Evolutionary conservation across 164 flowering plant species (phyloP).

Genomic region (Houttuynia cordata): DNA sequence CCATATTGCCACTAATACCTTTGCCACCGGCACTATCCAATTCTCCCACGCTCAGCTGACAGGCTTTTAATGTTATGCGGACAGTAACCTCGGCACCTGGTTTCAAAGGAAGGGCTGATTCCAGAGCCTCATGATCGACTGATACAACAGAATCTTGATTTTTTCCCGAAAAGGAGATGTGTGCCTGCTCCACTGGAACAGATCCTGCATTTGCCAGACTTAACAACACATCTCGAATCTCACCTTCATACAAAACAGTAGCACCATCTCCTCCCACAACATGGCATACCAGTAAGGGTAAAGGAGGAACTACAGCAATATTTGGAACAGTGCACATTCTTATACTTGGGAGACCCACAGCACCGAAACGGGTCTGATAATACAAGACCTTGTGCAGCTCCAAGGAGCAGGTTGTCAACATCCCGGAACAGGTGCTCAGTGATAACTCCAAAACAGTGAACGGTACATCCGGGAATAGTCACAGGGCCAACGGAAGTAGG

Average conservation of each 20-base stretch:
- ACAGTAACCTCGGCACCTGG: slow-evolving; percentile 88
- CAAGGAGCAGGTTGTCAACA: slow-evolving; percentile 85
- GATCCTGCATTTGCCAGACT: slow-evolving; percentile 76
- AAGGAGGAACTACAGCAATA: slow-evolving; percentile 70
- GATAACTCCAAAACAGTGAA: slow-evolving; percentile 94
- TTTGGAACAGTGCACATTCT: slow-evolving; percentile 54
- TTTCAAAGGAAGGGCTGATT: slow-evolving; percentile 78
- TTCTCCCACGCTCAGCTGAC: slow-evolving; percentile 65
- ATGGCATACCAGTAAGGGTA: slow-evolving; percentile 79
- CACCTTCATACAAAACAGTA: slow-evolving; percentile 86
- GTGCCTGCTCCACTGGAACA: slow-evolving; percentile 89
- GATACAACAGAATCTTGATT: slow-evolving; percentile 87
- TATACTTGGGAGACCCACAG: slow-evolving; percentile 76
- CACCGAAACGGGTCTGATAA: slow-evolving; percentile 93
- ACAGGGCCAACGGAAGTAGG: slow-evolving; percentile 83
- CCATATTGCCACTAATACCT: slow-evolving; percentile 31
- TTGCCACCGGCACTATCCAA: slow-evolving; percentile 38
- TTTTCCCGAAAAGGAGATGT: slow-evolving; percentile 82
- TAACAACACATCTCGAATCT: slow-evolving; percentile 83
- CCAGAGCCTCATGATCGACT: slow-evolving; percentile 46
- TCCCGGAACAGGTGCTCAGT: slow-evolving; percentile 88
- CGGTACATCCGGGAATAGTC: slow-evolving; percentile 81
- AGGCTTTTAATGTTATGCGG: slow-evolving; percentile 78
- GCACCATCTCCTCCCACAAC: slow-evolving; percentile 93
- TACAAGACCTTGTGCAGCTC: slow-evolving; percentile 95